Conservation (phyloP, 129 eudicot species). For the Flaveria trinervia region DNA sequence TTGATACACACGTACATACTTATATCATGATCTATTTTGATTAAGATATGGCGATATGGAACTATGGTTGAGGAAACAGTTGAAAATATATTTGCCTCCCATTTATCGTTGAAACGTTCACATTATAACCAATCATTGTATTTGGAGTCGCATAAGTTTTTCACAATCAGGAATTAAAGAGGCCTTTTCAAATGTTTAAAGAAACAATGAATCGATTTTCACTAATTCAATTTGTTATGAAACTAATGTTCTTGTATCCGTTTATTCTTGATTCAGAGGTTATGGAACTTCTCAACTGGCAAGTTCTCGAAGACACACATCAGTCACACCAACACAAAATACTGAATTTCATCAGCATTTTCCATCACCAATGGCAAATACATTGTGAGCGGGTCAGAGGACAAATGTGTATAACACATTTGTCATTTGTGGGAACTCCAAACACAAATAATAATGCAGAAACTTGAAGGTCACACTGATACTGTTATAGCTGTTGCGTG, state of each 20-base stretch:
- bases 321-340: conserved; percentile 76
- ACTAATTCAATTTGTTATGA: no score
- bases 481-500: conserved; percentile 73
- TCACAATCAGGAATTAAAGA: no score
- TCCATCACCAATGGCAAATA: conserved; percentile 86
- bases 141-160: no score
- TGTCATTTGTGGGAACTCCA: conserved; percentile 84
- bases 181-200: no score
- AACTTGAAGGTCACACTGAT: conserved; percentile 88
- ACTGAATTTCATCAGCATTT: conserved; percentile 77
- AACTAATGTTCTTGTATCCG: not conserved
- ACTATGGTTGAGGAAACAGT: no score
- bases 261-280: conserved; percentile 54
- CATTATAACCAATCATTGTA: no score
- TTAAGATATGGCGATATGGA: no score
- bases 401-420: conserved; percentile 54
- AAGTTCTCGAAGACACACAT: conserved; percentile 79
- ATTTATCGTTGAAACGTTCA: no score
- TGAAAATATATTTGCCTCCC: no score
- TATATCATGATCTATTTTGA: no score
- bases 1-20: no score
- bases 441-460: conserved; percentile 69
- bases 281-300: conserved; percentile 78
- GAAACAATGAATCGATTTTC: no score
- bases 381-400: conserved; percentile 88